Conservation (phyloP, 1,139 yeast species). For the Geotrichum fermentans region DNA sequence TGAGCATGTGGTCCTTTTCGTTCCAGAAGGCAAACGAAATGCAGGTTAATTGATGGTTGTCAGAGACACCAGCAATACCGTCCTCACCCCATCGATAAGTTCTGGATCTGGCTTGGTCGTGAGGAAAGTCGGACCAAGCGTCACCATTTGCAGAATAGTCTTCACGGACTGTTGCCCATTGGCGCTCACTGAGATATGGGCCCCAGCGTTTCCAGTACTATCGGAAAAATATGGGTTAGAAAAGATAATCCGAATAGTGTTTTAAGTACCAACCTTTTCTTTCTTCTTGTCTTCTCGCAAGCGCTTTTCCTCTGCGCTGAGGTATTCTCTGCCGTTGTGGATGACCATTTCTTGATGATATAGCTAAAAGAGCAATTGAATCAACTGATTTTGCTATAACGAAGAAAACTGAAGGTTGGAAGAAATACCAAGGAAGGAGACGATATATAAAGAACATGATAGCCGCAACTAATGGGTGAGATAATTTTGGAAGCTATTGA, state of each 20-base stretch:
- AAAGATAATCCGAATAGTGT: neutral
- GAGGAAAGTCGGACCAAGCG: constrained; percentile 90
- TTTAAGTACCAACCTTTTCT: constrained; percentile 32
- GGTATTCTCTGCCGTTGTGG: constrained; percentile 31
- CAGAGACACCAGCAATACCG: constrained; percentile 89
- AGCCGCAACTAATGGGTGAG: too few relatives aligned
- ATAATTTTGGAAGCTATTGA: too few relatives aligned
- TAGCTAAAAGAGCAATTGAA: too few relatives aligned
- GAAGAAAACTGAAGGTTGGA: too few relatives aligned
- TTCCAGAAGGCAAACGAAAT: constrained; percentile 86
- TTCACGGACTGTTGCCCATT: constrained; percentile 93
- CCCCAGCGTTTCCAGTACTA: constrained; percentile 89
- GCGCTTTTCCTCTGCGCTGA: constrained; percentile 64
- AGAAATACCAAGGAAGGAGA: too few relatives aligned
- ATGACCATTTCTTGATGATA: constrained; percentile 28
- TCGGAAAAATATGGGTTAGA: neutral
- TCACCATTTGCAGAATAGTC: constrained; percentile 83
- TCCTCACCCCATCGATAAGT: constrained; percentile 96
- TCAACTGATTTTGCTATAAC: too few relatives aligned
- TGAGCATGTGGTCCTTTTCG: constrained; percentile 78
- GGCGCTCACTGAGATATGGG: constrained; percentile 83
- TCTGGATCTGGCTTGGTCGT: constrained; percentile 78
- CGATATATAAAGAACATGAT: too few relatives aligned
- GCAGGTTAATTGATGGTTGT: constrained; percentile 75
- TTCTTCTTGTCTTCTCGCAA: constrained; percentile 55